phyloP scores from a whole-genome alignment of 768 basidiomycete species.

The Megacollybia marginata region DNA sequence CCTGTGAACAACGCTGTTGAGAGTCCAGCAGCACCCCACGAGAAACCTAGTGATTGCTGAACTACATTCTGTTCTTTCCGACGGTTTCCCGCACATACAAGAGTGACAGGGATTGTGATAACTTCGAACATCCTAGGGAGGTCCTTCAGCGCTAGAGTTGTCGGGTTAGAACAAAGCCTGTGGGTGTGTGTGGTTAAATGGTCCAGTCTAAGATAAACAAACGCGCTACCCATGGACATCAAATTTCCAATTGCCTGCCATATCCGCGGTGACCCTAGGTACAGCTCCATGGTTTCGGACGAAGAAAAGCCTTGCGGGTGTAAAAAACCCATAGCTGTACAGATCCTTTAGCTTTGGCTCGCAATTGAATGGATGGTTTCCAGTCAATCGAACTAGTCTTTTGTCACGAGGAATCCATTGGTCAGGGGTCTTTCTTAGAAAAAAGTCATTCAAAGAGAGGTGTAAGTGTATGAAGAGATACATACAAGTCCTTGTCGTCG shows the following conservation, averaged over 20 bases:
- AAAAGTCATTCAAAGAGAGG: not conserved
- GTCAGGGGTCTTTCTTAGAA: conserved; percentile 2
- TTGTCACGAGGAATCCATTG: conserved; percentile 2
- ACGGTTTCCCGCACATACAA: conserved; percentile 60
- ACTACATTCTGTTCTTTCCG: conserved; percentile 62
- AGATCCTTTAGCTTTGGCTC: conserved; percentile 42
- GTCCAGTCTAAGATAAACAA: not conserved
- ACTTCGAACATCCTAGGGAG: conserved; percentile 38
- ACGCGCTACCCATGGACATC: conserved; percentile 30
- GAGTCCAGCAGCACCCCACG: conserved; percentile 45
- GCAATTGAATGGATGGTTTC: conserved; percentile 53
- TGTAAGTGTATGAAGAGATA: not conserved
- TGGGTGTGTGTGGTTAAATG: not conserved
- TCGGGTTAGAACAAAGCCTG: not conserved
- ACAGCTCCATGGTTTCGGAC: conserved; percentile 62
- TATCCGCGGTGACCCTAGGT: conserved; percentile 33
- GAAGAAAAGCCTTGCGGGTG: conserved; percentile 44
- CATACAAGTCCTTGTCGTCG: not conserved
- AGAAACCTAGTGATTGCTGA: conserved; percentile 47
- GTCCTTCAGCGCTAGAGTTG: conserved; percentile 22
- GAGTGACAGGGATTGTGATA: conserved; percentile 52
- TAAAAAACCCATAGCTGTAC: conserved; percentile 45
- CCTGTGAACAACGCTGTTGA: conserved; percentile 56
- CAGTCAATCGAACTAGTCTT: conserved; percentile 32
- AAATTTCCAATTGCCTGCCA: conserved; percentile 36